Percentiles rank a stretch among this genome's conserved stretches.
Evolutionary conservation across 2,329 filamentous ascomycete genomes (phyloP).

Genomic region (Mycogone perniciosa): DNA sequence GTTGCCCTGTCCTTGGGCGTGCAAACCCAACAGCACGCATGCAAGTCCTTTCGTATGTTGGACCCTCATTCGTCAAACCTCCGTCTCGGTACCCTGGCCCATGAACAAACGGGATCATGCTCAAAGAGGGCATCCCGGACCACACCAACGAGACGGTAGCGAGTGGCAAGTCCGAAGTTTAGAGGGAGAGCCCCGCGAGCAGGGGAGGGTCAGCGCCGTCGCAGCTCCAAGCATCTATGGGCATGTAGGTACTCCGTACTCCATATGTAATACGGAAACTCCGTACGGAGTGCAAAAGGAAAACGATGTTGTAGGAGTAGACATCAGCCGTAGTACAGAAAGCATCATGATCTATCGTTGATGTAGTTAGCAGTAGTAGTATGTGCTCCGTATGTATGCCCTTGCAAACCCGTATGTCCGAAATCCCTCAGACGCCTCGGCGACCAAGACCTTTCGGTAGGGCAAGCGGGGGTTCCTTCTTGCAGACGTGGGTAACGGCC

Average conservation of each 20-base stretch:
- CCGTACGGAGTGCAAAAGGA: too few relatives aligned
- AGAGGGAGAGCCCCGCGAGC: background rate
- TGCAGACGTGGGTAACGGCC: conserved; percentile 2
- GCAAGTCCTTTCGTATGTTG: background rate
- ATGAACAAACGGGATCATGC: conserved; percentile 9
- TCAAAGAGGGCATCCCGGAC: conserved; percentile 16
- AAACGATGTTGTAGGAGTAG: too few relatives aligned
- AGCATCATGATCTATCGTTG: too few relatives aligned
- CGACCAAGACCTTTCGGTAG: background rate
- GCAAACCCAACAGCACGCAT: background rate
- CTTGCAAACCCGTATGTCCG: too few relatives aligned
- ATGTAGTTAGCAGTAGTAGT: too few relatives aligned
- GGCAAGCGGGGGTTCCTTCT: background rate
- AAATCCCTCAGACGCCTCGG: too few relatives aligned
- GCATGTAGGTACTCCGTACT: too few relatives aligned
- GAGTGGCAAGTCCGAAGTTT: background rate
- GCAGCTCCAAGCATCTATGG: too few relatives aligned
- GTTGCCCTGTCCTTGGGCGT: background rate
- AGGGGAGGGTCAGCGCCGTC: too few relatives aligned
- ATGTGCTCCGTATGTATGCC: too few relatives aligned
- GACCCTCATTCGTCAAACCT: conserved; percentile 5
- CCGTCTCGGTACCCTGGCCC: conserved; percentile 8
- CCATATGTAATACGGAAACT: too few relatives aligned
- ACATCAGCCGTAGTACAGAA: too few relatives aligned
- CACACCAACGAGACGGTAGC: conserved; percentile 7